Evolutionary conservation across 2,329 filamentous ascomycete genomes (phyloP), one percentile per base, ranked within the genome.

Genomic region (Lecanoromycetidae sp.): DNA sequence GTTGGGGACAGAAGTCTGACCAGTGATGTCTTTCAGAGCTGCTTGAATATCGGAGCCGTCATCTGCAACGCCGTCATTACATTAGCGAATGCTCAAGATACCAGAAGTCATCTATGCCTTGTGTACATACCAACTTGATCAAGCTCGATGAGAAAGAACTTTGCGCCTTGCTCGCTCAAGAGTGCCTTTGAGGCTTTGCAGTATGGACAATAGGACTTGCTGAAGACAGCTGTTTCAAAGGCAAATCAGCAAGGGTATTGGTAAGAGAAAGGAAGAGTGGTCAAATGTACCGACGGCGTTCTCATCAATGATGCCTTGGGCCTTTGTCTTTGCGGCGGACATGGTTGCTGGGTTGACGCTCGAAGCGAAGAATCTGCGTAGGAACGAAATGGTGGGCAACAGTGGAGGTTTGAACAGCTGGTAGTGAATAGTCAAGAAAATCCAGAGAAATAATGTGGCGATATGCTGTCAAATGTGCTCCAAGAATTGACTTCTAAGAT

Each of bases 131-230:
- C 72, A 57, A 85, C 75, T 70, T 88, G 70, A 69, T 98, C 88
- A 53, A 98, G 74, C 74, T 98, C 91, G 49, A 91, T 71, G 47
- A 76, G 63, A 60, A 76, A 79, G 66, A 77, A 88, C 58, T 87
- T 83, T 52, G 84, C 85, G 55, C 80, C 79, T 49, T 79, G 57
- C 49, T 78, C 71, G 60, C 73, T 76, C 57, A 98, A 72, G 42
- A 86, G 73, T 48, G 72, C 61, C 79, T 96, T 96, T 57, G 82
- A 79, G 51, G 80, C 73, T 49, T 69, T 74, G 76, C 90, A 96
- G 77, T 94, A 93, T 10, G 88, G 87, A 77, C 91, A 98, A 72
- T 87, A 94, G 13, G 82, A 86, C 74, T 98, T 98, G 69, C 83
- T 88, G 76, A 98, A 98, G 64, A 98, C 85, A 59, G 91, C 84